phyloP scores from a whole-genome alignment of 2,329 filamentous ascomycete genomes.

The Pseudogymnoascus sp. region DNA sequence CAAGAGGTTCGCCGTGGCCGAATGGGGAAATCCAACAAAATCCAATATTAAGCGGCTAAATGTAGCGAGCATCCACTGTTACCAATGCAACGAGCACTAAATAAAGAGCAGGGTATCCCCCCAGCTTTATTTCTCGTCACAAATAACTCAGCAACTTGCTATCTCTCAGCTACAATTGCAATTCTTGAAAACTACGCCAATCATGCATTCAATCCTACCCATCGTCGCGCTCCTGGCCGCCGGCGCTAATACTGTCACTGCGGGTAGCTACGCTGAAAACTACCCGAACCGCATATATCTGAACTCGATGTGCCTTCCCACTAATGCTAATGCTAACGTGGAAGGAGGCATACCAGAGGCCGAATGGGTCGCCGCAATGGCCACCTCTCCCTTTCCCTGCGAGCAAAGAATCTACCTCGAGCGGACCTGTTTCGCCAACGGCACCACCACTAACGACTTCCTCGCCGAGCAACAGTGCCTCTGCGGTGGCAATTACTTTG shows the following conservation, averaged over 20 bases:
- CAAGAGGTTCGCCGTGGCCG: background rate
- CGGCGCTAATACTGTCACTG: background rate
- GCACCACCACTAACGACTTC: conserved; percentile 13
- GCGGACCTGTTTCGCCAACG: background rate
- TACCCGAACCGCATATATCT: background rate
- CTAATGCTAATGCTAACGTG: background rate
- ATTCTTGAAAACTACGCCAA: background rate
- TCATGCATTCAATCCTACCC: background rate
- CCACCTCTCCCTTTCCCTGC: background rate
- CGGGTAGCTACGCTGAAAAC: background rate
- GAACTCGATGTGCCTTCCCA: background rate
- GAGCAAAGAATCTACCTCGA: background rate
- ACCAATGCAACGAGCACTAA: background rate
- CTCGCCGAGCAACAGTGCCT: conserved; percentile 17
- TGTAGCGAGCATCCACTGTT: background rate
- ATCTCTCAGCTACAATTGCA: background rate
- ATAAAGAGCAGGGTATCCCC: background rate
- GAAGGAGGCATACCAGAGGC: too few species aligned
- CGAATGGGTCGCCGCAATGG: background rate
- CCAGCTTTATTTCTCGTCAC: background rate
- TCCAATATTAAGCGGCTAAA: background rate
- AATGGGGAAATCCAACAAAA: background rate
- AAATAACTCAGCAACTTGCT: background rate
- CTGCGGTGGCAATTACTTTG: conserved; percentile 15
- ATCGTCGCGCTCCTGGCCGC: background rate